Base-by-base conservation (phyloP, 106 monocot species). In the Phalaenopsis aphrodite region DNA sequence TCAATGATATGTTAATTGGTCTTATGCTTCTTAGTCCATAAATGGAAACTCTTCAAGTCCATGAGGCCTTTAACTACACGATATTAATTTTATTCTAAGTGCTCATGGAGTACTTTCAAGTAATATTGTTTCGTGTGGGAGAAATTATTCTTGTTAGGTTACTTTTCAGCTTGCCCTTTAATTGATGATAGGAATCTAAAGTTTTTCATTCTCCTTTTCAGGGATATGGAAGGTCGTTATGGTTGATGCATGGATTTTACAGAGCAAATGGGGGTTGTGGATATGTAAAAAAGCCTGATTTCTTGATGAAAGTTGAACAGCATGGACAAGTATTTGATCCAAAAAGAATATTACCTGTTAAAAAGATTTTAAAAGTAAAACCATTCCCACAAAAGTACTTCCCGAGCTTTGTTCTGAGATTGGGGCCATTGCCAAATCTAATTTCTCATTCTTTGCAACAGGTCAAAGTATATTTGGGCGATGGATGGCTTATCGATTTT, bases 201-300 rank as follows among this genome's bases (percentile, higher is more conserved):
- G 71, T 3, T 66, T 61, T 64, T 11, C 72, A 56, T 76, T 36
- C 76, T 75, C 69, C 71, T 75, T 58, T 61, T 30, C 79, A 95
- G 95, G 93, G 95, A 46, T 86, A 91, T 86, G 93, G 91, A 77
- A 90, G 85, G 71, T 83, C 87, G 23, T 84, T 95, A 41, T 89
- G 87, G 88, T 82, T 93, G 82, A 93, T 95, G 95, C 93, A 93
- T 45, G 95, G 95, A 42, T 88, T 93, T 72, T 95, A 77, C 77
- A 86, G 81, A 78, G 93, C 89, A 12, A 93, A 95, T 81, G 95
- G 93, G 68, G 87, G 95, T 12, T 93, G 93, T 77, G 95, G 95
- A 41, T 95, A 91, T 80, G 65, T 95, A 1, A 95, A 87, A 78
- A 95, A 93, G 48, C 93, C 95, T 41, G 88, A 91, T 78, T 90